Percentiles rank a stretch among this genome's conserved stretches.
These are phyloP conservation scores for Peniophora sp. DNA, from an alignment of 1,284 basidiomycete genomes.

Conservation along the genomic window DNA sequence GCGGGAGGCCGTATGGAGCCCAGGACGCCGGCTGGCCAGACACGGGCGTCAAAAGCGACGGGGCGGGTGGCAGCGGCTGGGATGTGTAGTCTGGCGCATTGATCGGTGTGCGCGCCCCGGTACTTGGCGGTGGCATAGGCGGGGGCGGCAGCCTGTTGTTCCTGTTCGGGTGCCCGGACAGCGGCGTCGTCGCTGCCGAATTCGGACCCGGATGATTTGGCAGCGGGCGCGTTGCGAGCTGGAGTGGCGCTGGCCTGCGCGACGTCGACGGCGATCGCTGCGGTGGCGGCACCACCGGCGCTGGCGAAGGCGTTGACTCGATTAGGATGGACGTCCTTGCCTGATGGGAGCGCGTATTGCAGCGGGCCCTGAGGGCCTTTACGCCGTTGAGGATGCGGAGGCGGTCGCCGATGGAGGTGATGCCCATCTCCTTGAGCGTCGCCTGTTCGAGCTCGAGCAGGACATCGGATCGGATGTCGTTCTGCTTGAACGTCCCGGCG, in stretches of 20 bases:
- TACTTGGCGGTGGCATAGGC: constrained; percentile 44
- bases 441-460: constrained; percentile 83
- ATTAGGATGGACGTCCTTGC: constrained; percentile 12
- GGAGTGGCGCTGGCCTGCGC: constrained; percentile 57
- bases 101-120: constrained; percentile 50
- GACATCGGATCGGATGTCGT: constrained; percentile 87
- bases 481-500: constrained; percentile 62
- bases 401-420: constrained; percentile 82
- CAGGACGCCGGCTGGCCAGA: constrained; percentile 28
- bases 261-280: constrained; percentile 18
- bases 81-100: constrained; percentile 44
- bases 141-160: constrained; percentile 56
- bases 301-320: constrained; percentile 4
- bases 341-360: constrained; percentile 20
- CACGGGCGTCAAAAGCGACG: constrained; percentile 40
- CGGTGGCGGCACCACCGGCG: constrained; percentile 18
- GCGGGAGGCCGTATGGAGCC: constrained; percentile 48
- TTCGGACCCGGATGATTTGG: constrained; percentile 26
- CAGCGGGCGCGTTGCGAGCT: constrained; percentile 44
- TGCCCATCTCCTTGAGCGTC: constrained; percentile 83
- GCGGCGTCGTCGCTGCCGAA: constrained; percentile 17
- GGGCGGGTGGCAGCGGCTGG: constrained; percentile 46
- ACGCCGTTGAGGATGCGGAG: constrained; percentile 82
- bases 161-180: constrained; percentile 23
- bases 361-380: constrained; percentile 62